Base-by-base conservation (phyloP, 352 stramenopile species). In the Elongisporangium anandrum region DNA sequence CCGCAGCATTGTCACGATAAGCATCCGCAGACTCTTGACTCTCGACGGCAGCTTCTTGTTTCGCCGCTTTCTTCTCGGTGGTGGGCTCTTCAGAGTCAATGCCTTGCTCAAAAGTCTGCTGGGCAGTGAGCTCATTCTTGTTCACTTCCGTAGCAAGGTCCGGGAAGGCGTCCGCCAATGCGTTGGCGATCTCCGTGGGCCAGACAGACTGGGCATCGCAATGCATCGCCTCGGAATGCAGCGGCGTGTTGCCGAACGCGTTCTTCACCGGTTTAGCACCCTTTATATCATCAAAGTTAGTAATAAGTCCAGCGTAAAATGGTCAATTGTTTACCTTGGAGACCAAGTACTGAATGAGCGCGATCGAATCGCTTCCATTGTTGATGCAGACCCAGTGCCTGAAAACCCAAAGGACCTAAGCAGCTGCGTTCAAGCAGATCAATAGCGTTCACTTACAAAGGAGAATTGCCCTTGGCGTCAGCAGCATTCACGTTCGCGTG, bases 201-300 rank as follows among this genome's bases (percentile, higher is more conserved):
- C 83, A 92, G 20, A 69, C 68, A 13, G 68, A 58, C 45, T 62
- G 75, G 2, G 73, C 56, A 16, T 91, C 79, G 56, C 81, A 89
- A 51, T 90, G 84, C 71, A 89, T 85, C n/a, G 81, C 81, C 59
- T 93, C 81, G 6, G 81, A 79, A 57, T 91, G 84, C 59, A 93
- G 54, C 17, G 84, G 79, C 1, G 77, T 85, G 62, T 86, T 87
- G 38, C 79, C 81, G 10, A 69, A 61, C 2, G 29, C 53, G 52
- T 93, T 93, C 56, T 80, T 79, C 4, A 80, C 29, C 21, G 79
- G 68, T 53, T 88, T 88, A 3, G 79, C 77, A 38, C 81, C 79
- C 81, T 92, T 24, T 13, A 60, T 1, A 13, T 6, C 3, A 13
- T 47, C 12, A 19, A 58, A 57, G 22, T 58, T 22, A 13, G 19